These are phyloP conservation scores for Arthroderma sp. DNA, from an alignment of 2,329 filamentous ascomycete genomes.

Conservation along the genomic window DNA sequence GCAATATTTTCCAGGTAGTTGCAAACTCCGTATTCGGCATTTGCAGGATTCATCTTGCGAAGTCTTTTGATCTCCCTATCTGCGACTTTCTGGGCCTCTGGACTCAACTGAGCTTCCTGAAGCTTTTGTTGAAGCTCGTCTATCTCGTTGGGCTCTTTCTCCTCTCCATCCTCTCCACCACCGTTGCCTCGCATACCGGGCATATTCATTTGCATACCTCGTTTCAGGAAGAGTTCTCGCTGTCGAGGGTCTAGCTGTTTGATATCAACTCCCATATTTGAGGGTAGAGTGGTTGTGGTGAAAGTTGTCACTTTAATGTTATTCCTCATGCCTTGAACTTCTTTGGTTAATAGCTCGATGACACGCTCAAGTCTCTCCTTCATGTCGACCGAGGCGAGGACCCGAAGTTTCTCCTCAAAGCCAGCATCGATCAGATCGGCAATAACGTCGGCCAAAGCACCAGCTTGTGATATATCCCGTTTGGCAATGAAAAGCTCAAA, in stretches of 20 bases:
- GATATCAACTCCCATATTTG: conserved; percentile 47
- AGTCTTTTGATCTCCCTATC: conserved; percentile 77
- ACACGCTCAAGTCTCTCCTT: conserved; percentile 69
- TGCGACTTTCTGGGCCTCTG: conserved; percentile 81
- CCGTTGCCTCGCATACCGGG: conserved; percentile 30
- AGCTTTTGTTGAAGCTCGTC: conserved; percentile 85
- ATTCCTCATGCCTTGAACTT: conserved; percentile 72
- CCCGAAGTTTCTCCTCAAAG: conserved; percentile 80
- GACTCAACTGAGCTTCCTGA: conserved; percentile 64
- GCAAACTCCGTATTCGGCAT: conserved; percentile 90
- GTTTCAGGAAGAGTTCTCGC: conserved; percentile 32
- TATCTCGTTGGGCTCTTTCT: conserved; percentile 77
- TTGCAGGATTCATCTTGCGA: conserved; percentile 89
- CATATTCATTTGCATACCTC: conserved; percentile 36
- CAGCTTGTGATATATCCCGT: conserved; percentile 71
- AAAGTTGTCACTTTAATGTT: conserved; percentile 76
- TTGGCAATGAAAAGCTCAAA: conserved; percentile 78
- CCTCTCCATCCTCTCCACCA: conserved; percentile 45
- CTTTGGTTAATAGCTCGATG: conserved; percentile 69
- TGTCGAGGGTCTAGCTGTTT: conserved; percentile 39
- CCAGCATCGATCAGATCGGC: conserved; percentile 77
- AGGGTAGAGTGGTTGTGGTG: conserved; percentile 52
- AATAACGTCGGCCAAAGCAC: conserved; percentile 89
- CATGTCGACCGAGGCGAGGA: conserved; percentile 69
- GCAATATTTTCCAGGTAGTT: conserved; percentile 89